phyloP scores from a whole-genome alignment of 768 basidiomycete species.

The Lentinula sp. region DNA sequence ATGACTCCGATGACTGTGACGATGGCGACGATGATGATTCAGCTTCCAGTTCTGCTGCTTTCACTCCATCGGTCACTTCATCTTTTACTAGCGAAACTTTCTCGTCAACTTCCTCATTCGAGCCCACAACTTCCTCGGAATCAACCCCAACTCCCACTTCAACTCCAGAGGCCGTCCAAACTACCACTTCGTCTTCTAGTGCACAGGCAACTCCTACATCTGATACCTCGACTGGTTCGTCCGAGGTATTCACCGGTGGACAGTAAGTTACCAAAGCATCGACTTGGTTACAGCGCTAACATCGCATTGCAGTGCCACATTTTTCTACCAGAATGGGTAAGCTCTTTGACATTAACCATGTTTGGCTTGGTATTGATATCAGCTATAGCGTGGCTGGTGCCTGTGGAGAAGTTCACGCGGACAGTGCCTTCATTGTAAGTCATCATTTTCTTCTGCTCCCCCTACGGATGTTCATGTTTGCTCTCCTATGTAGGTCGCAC shows the following conservation, averaged over 20 bases:
- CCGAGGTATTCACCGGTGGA: constrained; percentile 32
- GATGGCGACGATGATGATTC: constrained; percentile 12
- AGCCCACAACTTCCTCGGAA: constrained; percentile 8
- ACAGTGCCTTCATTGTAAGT: constrained; percentile 29
- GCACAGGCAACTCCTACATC: background rate
- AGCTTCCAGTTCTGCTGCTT: constrained; percentile 10
- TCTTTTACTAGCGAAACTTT: constrained; percentile 10
- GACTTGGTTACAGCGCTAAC: background rate
- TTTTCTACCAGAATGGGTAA: constrained; percentile 59
- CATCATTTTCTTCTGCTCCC: background rate
- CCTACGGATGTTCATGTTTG: background rate
- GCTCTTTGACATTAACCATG: background rate
- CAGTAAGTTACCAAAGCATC: constrained; percentile 25
- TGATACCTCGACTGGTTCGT: background rate
- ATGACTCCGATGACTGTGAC: constrained; percentile 21
- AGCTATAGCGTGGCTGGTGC: constrained; percentile 50
- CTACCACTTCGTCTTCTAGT: constrained; percentile 7
- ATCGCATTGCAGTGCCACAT: constrained; percentile 43
- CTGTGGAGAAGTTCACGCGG: constrained; percentile 54
- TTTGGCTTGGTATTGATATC: background rate
- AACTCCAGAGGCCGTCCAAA: background rate
- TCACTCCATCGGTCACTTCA: constrained; percentile 13
- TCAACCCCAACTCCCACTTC: constrained; percentile 4
- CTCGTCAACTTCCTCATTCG: background rate
- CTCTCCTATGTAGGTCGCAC: constrained; percentile 38